Evolutionary conservation across 2,329 filamentous ascomycete genomes (phyloP).

Genomic region (Colletotrichum karsti): DNA sequence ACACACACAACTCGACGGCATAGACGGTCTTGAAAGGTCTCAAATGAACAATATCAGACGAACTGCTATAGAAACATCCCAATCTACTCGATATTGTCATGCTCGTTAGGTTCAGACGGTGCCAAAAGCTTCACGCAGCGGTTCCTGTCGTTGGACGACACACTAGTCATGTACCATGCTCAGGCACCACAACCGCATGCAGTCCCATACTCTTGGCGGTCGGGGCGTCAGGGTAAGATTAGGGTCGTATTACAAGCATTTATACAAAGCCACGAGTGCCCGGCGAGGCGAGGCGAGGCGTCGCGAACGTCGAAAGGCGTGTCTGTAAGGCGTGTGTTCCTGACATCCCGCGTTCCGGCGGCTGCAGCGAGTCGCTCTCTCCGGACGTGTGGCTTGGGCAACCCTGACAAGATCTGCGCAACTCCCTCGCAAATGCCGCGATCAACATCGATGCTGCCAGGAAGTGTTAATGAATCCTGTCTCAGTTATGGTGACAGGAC

Average conservation of each 20-base stretch:
- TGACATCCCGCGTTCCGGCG: not conserved
- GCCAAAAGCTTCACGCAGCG: not conserved
- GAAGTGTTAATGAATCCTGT: not conserved
- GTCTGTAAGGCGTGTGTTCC: too few species aligned
- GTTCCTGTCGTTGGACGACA: not conserved
- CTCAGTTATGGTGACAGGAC: conserved; percentile 13
- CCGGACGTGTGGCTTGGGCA: not conserved
- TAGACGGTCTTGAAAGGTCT: not conserved
- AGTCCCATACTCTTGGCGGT: not conserved
- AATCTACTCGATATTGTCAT: not conserved
- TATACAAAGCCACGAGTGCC: not conserved
- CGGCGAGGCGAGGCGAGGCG: conserved; percentile 6
- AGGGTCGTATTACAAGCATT: conserved; percentile 17
- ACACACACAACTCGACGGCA: not conserved
- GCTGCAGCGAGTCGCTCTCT: conserved; percentile 6
- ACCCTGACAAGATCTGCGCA: conserved; percentile 13
- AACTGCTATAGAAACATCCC: not conserved
- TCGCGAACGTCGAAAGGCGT: too few species aligned
- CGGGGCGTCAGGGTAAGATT: conserved; percentile 14
- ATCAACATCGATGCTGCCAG: not conserved
- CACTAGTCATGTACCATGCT: conserved; percentile 27
- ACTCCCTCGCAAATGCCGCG: conserved; percentile 13
- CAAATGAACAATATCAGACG: not conserved
- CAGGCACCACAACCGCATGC: not conserved
- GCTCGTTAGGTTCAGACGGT: not conserved